Conservation (phyloP, 805 yeast species). For the Saccharomycopsis sp. region DNA sequence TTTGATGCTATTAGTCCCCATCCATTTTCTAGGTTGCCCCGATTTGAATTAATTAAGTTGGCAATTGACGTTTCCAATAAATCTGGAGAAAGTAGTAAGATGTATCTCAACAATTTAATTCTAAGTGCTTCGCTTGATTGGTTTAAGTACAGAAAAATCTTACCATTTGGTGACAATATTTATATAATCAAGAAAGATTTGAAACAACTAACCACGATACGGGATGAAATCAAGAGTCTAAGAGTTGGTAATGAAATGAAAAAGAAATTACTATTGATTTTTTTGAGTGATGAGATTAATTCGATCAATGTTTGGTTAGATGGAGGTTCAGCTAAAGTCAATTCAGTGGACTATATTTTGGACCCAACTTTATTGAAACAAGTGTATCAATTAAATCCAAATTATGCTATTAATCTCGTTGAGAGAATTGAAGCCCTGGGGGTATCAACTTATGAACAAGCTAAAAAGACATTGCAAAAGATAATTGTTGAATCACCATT, state of each 20-base stretch:
- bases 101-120: constrained; percentile 31
- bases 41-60: constrained; percentile 69
- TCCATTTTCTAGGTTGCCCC: constrained; percentile 67
- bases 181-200: constrained; percentile 66
- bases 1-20: constrained; percentile 63
- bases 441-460: not conserved
- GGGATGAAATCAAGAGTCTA: constrained; percentile 28
- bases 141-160: constrained; percentile 57
- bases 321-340: not conserved
- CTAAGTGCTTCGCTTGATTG: constrained; percentile 68
- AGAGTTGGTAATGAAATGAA: constrained; percentile 31
- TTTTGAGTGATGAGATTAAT: constrained; percentile 70
- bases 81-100: not conserved
- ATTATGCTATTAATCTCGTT: constrained; percentile 63
- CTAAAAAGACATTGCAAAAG: constrained; percentile 29
- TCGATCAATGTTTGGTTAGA: constrained; percentile 72
- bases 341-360: not conserved
- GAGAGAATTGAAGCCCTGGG: constrained; percentile 41
- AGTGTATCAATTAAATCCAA: constrained; percentile 43
- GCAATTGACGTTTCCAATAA: constrained; percentile 52
- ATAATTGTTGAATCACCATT: constrained; percentile 53
- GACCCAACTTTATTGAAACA: constrained; percentile 1
- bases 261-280: constrained; percentile 47
- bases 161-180: constrained; percentile 83
- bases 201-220: constrained; percentile 48